phyloP scores from a whole-genome alignment of 2,329 filamentous ascomycete genomes.

The Chalaropsis thielavioides region DNA sequence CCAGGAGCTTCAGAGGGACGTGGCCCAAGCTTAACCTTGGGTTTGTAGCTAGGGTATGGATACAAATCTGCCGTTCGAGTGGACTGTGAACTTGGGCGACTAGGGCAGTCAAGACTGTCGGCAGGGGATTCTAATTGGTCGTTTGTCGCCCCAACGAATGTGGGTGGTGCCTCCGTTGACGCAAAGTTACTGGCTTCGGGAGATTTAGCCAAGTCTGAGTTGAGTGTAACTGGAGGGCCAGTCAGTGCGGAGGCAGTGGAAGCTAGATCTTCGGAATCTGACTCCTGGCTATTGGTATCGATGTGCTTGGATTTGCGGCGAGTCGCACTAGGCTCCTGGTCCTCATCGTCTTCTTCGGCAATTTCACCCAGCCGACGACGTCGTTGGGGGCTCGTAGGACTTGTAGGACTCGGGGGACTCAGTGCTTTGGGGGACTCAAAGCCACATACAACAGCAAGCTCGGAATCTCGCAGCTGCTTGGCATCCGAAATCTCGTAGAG shows the following conservation, averaged over 20 bases:
- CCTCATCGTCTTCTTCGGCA: conserved; percentile 80
- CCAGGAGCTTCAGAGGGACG: conserved; percentile 58
- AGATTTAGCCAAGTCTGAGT: conserved; percentile 36
- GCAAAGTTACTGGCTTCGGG: conserved; percentile 38
- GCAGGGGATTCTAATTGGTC: conserved; percentile 32
- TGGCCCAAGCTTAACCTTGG: conserved; percentile 80
- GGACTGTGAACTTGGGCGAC: conserved; percentile 39
- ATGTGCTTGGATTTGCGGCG: conserved; percentile 45
- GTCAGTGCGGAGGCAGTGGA: conserved; percentile 18
- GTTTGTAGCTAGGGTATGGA: conserved; percentile 44
- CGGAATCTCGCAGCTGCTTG: conserved; percentile 72
- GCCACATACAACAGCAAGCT: conserved; percentile 76
- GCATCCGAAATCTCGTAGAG: conserved; percentile 61
- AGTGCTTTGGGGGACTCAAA: conserved; percentile 60
- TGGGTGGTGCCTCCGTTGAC: conserved; percentile 35
- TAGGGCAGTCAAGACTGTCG: conserved; percentile 28
- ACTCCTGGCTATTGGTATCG: conserved; percentile 19
- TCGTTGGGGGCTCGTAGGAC: conserved; percentile 68
- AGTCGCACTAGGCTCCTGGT: conserved; percentile 34
- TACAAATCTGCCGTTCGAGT: conserved; percentile 35
- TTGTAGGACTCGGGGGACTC: conserved; percentile 26
- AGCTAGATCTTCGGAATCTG: conserved; percentile 13
- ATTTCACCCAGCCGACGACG: conserved; percentile 76
- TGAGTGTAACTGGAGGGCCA: conserved; percentile 32
- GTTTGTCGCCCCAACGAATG: conserved; percentile 33